Evolutionary conservation across 352 stramenopile genomes (phyloP).

Genomic region (Phytopythium chamaehyphon): DNA sequence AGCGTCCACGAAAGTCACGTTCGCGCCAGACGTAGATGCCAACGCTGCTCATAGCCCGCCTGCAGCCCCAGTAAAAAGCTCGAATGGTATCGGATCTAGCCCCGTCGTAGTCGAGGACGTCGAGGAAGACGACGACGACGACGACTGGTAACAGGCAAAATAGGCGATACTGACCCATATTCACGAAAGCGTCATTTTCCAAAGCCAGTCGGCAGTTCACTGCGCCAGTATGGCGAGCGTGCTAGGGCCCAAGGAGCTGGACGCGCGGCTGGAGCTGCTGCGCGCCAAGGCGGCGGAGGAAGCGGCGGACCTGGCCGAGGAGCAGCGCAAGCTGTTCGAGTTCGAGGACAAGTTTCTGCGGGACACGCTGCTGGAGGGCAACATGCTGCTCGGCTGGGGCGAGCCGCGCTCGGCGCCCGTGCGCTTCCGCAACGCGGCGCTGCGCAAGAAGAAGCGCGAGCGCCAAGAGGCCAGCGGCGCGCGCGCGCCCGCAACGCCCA

Average conservation of each 20-base stretch:
- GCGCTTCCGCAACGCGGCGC: conserved; percentile 61
- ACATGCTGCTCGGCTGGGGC: conserved; percentile 68
- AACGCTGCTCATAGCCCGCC: neutral
- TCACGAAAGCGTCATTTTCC: too few species aligned
- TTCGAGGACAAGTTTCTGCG: conserved; percentile 70
- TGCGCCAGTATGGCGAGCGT: neutral
- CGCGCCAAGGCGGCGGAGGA: conserved; percentile 39
- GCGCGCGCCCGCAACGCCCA: conserved; percentile 9
- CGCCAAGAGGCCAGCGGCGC: conserved; percentile 27
- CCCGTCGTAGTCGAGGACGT: neutral
- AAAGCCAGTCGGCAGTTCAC: too few species aligned
- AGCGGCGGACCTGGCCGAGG: conserved; percentile 48
- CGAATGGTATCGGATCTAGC: neutral
- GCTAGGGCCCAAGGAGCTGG: conserved; percentile 39
- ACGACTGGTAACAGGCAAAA: neutral
- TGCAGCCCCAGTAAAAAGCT: neutral
- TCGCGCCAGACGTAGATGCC: too few species aligned
- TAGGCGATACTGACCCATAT: too few species aligned
- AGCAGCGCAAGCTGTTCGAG: conserved; percentile 71
- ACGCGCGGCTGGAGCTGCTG: conserved; percentile 43
- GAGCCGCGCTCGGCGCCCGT: conserved; percentile 56
- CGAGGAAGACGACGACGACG: neutral
- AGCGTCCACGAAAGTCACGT: neutral
- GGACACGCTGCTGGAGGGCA: conserved; percentile 66
- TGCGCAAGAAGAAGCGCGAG: conserved; percentile 63